Evolutionary conservation across 2,329 filamentous ascomycete genomes (phyloP).

Genomic region (Stachybotrys echinatus): DNA sequence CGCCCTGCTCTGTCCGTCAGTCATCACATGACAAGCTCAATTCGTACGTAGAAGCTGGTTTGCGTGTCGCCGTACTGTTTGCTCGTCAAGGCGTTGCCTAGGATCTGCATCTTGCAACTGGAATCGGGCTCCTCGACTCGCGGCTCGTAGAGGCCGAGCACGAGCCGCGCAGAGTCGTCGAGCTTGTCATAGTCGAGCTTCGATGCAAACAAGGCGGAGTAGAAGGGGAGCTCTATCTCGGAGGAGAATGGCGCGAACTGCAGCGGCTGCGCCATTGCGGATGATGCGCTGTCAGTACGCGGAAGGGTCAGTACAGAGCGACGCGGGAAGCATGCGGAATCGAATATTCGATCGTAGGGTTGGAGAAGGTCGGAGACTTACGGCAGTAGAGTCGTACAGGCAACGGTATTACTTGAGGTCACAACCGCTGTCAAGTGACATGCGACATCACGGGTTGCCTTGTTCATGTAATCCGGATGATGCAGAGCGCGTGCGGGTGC

Average conservation of each 20-base stretch:
- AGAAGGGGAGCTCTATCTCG: constrained; percentile 94
- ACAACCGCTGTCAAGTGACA: not conserved
- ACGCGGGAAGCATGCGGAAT: constrained; percentile 3
- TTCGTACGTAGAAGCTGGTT: constrained; percentile 11
- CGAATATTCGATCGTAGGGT: too few relatives aligned
- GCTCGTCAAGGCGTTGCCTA: constrained; percentile 78
- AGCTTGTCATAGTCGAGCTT: constrained; percentile 98
- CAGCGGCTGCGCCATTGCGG: constrained; percentile 45
- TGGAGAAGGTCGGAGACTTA: not conserved
- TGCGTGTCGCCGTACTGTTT: constrained; percentile 59
- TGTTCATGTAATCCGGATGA: not conserved
- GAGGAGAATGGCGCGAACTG: constrained; percentile 87
- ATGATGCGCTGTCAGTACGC: not conserved
- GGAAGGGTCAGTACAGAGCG: constrained; percentile 1
- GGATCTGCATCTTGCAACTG: constrained; percentile 85
- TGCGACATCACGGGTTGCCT: not conserved
- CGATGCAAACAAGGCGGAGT: constrained; percentile 81
- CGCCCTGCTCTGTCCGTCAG: constrained; percentile 42
- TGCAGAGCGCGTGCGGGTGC: constrained; percentile 6
- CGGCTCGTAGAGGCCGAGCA: constrained; percentile 87
- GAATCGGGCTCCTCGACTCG: constrained; percentile 66
- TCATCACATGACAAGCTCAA: not conserved
- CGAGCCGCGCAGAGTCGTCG: constrained; percentile 81
- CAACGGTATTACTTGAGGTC: not conserved
- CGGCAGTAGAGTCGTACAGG: not conserved